Evolutionary conservation across 1,284 basidiomycete species (phyloP), one percentile per base, ranked within the genome.

Genomic region (Rhodotorula mucilaginosa): DNA sequence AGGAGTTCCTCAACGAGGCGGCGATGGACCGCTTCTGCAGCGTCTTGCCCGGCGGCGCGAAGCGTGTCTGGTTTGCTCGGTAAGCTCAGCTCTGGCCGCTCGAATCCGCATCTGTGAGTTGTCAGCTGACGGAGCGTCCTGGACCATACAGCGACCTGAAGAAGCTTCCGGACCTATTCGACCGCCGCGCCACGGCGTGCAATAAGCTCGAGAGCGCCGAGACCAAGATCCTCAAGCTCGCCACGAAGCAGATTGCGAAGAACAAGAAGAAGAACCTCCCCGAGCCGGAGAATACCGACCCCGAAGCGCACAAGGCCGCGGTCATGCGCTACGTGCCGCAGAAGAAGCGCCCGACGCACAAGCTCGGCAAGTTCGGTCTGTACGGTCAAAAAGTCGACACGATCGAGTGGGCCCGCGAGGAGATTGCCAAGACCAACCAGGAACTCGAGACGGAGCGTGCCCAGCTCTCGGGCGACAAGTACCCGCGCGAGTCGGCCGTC

Each of bases 1-100:
- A 86, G 58, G 86, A 88, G 67, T 89, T 90, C 78, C 87, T 93
- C 74, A 82, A 81, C 58, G 81, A 88, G 67, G 84, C 86, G 51
- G 85, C 85, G 70, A 87, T 90, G 74, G 83, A 86, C 29, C 88
- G 89, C 31, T 85, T 97, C 47, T 84, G 82, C 58, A 83, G 84
- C 68, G 85, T 88, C 72, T 84, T 94, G 7, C 92, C 92, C 1
- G 93, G 93, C 12, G 92, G 92, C 26, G 89, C 93, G 7, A 88
- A 88, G 76, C 88, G 88, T 70, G 87, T 99, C 48, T 99, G 96
- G 95, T 85, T 98, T 57, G 92, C 93, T 80, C 86, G 89, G 84
- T 85, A 71, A 49, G 82, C 39, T 44, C 39, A 44, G 10, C 39
- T 44, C 39, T 83, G 19, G 23, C 21, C 6, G 8, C 51, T 23